phyloP scores from a whole-genome alignment of 2,329 filamentous ascomycete species.

The Cladosporium sp. region DNA sequence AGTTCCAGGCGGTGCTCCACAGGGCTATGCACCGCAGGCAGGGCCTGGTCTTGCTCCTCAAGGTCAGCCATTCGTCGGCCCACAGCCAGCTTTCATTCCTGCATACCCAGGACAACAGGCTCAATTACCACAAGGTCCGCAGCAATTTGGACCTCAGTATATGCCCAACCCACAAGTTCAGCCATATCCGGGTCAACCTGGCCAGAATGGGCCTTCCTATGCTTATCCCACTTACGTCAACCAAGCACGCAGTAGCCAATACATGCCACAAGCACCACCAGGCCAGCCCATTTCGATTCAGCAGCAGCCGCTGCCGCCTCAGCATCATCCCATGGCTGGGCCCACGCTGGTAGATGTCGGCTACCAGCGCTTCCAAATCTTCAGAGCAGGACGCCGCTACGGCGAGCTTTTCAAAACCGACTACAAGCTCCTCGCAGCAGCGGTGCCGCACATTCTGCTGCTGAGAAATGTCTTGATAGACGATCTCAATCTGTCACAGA shows the following conservation, averaged over 20 bases:
- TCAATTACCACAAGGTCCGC: background rate
- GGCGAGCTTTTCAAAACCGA: background rate
- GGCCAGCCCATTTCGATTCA: too few relatives aligned
- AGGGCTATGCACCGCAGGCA: background rate
- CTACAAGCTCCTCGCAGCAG: background rate
- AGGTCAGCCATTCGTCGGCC: background rate
- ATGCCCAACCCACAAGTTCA: too few relatives aligned
- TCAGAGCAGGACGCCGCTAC: background rate
- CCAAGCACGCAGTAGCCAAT: too few relatives aligned
- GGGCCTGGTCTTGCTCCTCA: too few relatives aligned
- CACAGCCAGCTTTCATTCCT: background rate
- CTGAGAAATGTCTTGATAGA: background rate
- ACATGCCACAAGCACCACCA: too few relatives aligned
- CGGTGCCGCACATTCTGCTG: background rate
- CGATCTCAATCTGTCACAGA: background rate
- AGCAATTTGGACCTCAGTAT: background rate
- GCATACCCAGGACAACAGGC: too few relatives aligned
- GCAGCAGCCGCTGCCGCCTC: too few relatives aligned
- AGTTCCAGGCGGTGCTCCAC: background rate
- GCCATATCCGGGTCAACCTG: too few relatives aligned
- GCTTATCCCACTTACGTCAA: too few relatives aligned
- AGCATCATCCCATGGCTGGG: too few relatives aligned
- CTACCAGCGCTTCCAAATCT: background rate
- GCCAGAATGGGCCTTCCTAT: too few relatives aligned
- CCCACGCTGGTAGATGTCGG: background rate